Conservation (phyloP, 805 yeast species). For the Myxozyma geophila region DNA sequence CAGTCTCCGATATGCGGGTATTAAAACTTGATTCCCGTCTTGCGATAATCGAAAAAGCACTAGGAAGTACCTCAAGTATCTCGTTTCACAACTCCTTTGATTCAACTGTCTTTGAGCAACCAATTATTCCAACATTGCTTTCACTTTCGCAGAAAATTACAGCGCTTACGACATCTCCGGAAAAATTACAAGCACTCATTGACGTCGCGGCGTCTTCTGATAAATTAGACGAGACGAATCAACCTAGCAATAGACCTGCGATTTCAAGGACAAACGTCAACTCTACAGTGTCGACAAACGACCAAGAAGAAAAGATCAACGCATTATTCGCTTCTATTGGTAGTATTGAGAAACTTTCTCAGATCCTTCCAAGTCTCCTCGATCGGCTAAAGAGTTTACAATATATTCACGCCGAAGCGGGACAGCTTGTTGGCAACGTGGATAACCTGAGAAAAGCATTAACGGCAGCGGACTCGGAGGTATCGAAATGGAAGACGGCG, state of each 20-base stretch:
- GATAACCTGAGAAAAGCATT: conserved; percentile 13
- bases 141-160: conserved; percentile 23
- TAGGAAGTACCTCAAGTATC: conserved; percentile 21
- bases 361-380: conserved; percentile 21
- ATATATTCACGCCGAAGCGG: conserved; percentile 32
- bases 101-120: conserved; percentile 21
- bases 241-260: neutral
- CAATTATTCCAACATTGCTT: conserved; percentile 22
- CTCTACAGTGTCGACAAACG: neutral
- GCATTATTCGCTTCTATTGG: conserved; percentile 15
- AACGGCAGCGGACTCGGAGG: conserved; percentile 1
- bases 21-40: conserved; percentile 23
- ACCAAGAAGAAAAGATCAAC: conserved; percentile 13
- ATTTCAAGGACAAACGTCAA: neutral
- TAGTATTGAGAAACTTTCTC: conserved; percentile 19
- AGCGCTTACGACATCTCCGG: conserved; percentile 17
- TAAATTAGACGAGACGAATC: neutral
- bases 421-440: conserved; percentile 13
- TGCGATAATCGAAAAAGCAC: conserved; percentile 20
- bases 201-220: neutral
- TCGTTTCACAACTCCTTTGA: conserved; percentile 5
- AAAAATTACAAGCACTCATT: conserved; percentile 3
- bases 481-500: conserved; percentile 21
- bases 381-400: conserved; percentile 26
- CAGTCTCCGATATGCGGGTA: neutral